Evolutionary conservation across 1,284 basidiomycete species (phyloP).

Genomic region (Rhodotorula sp.): DNA sequence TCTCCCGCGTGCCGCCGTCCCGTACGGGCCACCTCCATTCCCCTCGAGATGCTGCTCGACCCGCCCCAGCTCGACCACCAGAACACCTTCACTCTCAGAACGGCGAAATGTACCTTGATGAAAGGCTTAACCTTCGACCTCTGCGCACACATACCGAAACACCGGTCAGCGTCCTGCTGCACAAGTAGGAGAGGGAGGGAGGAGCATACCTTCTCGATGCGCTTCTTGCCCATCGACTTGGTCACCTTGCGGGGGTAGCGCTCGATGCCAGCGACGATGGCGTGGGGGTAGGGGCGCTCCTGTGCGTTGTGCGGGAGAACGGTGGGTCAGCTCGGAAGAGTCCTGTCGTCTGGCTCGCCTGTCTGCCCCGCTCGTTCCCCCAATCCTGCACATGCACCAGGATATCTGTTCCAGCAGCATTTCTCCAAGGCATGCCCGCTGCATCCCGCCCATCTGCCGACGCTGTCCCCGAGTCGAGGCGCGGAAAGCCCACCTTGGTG

Average conservation of each 20-base stretch:
- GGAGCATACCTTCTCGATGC: constrained; percentile 61
- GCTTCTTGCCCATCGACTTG: constrained; percentile 93
- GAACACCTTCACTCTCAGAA: not conserved
- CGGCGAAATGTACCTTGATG: constrained; percentile 72
- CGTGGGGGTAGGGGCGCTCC: constrained; percentile 71
- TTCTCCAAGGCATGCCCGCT: no score
- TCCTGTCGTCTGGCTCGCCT: not conserved
- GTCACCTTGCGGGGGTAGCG: constrained; percentile 95
- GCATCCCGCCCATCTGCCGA: not conserved
- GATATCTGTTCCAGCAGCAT: no score
- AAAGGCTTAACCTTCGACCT: constrained; percentile 76
- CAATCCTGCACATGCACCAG: not conserved
- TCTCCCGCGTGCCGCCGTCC: no score
- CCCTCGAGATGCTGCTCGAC: not conserved
- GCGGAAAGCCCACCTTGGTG: constrained; percentile 61
- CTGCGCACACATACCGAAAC: not conserved
- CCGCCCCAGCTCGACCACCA: not conserved
- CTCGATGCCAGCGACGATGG: constrained; percentile 93
- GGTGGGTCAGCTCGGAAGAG: not conserved
- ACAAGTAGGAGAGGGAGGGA: not conserved
- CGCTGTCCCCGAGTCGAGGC: not conserved
- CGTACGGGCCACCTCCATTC: no score
- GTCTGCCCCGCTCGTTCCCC: not conserved
- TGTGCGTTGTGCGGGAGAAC: not conserved
- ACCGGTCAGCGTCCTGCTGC: not conserved